Evolutionary conservation across 257 asterid species (phyloP), one percentile per base, ranked within the genome.

Genomic region (Apocynum venetum): DNA sequence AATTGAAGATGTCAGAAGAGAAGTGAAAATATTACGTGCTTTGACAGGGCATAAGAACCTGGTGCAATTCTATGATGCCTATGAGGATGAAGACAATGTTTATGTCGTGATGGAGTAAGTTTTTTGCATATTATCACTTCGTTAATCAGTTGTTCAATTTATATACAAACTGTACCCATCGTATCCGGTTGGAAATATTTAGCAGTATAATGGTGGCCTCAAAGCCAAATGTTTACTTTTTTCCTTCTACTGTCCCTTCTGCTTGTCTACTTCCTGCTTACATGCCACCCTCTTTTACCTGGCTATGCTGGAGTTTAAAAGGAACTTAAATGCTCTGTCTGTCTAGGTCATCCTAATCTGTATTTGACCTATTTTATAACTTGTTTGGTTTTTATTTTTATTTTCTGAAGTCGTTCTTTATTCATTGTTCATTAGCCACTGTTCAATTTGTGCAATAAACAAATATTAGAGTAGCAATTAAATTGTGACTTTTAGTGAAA

Each of bases 21-120:
- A 90, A 80, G 93, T 90, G 81, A 88, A 84, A 79, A 90, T 88
- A 48, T 78, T 90, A 72, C 86, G 90, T 49, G 93, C 93, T 38
- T 79, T 90, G 47, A 87, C 91, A 0, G 96, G 96, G 77, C 93
- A 88, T 66, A 89, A 81, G 79, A 87, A 85, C 80, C 81, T 90
- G 25, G 88, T 90, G 65, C 96, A 88, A 61, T 90, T 90, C 66
- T 88, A 87, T 73, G 96, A 88, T 68, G 86, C 96, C 17, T 90
- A 84, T 51, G 96, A 90, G 80, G 96, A 90, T 63, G 93, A 88
- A 73, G 93, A 87, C 71, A 88, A 88, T 77, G 86, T 87, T 69
- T 89, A 87, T 69, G 66, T 89, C 2, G 91, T 89, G 74, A 89
- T 89, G 94, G 94, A 89, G 94, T 89, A 83, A 86, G 94, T 86